phyloP scores from a whole-genome alignment of 768 basidiomycete species.

The Termitomyces sp. region DNA sequence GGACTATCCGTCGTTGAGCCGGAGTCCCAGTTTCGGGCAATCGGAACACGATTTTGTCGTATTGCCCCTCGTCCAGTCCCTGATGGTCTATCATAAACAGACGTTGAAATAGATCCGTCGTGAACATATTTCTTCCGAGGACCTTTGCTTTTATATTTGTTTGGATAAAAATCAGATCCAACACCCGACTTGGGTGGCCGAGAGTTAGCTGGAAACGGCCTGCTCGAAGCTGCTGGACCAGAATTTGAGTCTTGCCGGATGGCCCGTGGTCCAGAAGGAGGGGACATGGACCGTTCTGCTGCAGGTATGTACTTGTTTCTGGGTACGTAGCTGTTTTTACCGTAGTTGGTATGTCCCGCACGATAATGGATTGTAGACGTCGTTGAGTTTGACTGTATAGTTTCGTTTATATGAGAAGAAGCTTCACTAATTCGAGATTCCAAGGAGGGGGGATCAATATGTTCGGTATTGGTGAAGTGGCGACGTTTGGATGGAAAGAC shows the following conservation, averaged over 20 bases:
- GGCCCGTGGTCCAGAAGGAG: conserved; percentile 3
- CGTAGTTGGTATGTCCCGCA: not conserved
- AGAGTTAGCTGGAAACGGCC: not conserved
- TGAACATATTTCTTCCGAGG: not conserved
- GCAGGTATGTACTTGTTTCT: not conserved
- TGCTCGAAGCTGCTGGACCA: not conserved
- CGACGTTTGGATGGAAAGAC: not conserved
- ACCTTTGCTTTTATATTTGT: not conserved
- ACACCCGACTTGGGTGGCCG: not conserved
- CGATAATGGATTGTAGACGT: not conserved
- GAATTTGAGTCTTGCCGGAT: not conserved
- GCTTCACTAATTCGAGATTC: conserved; percentile 1
- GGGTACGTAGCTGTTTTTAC: not conserved
- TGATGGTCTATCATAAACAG: not conserved
- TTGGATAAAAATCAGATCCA: not conserved
- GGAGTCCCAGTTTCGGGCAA: not conserved
- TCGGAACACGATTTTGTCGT: not conserved
- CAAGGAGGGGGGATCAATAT: not conserved
- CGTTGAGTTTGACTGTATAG: not conserved
- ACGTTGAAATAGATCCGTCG: not conserved
- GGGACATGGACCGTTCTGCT: not conserved
- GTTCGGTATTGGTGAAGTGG: not conserved
- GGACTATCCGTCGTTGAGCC: not conserved
- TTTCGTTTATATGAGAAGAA: not conserved
- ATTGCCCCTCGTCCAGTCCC: not conserved